A percentile compares a stretch with the other conserved stretches of the same genome.
Evolutionary conservation across 768 basidiomycete species (phyloP).

Genomic region (Trametes sanguinea): DNA sequence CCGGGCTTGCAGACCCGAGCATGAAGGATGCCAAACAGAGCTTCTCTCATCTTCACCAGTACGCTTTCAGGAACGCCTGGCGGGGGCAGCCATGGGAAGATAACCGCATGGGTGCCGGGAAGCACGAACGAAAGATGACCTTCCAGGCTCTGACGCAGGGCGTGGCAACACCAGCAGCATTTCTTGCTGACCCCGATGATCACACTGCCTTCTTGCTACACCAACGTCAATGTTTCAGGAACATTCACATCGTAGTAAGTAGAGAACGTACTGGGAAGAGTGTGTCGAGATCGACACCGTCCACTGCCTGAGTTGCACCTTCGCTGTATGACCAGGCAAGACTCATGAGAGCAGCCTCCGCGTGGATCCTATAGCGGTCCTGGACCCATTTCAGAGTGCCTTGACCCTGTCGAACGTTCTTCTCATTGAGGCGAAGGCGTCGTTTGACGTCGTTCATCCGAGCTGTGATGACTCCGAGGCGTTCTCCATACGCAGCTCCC

Average conservation of each 20-base stretch:
- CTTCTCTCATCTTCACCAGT: neutral
- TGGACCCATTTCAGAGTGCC: too few relatives aligned
- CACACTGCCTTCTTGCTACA: neutral
- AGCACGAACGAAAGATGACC: neutral
- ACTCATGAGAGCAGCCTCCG: neutral
- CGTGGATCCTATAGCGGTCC: neutral
- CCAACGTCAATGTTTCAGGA: neutral
- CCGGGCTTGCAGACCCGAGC: neutral
- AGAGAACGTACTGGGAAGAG: neutral
- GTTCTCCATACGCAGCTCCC: too few relatives aligned
- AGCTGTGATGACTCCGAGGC: too few relatives aligned
- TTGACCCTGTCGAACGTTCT: neutral
- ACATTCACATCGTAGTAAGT: neutral
- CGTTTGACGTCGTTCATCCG: neutral
- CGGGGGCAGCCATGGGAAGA: neutral
- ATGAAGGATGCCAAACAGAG: slow-evolving; percentile 10
- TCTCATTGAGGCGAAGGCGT: neutral
- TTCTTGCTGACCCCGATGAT: neutral
- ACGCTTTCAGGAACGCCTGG: neutral
- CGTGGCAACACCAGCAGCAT: neutral
- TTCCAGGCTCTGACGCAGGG: neutral
- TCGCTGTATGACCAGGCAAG: neutral
- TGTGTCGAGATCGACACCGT: neutral
- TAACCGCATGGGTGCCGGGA: neutral
- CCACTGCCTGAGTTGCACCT: neutral